Percentiles rank a stretch among this genome's conserved stretches.
phyloP scores from a whole-genome alignment of 2,329 filamentous ascomycete genomes.

The Scopulariopsis brevicaulis region DNA sequence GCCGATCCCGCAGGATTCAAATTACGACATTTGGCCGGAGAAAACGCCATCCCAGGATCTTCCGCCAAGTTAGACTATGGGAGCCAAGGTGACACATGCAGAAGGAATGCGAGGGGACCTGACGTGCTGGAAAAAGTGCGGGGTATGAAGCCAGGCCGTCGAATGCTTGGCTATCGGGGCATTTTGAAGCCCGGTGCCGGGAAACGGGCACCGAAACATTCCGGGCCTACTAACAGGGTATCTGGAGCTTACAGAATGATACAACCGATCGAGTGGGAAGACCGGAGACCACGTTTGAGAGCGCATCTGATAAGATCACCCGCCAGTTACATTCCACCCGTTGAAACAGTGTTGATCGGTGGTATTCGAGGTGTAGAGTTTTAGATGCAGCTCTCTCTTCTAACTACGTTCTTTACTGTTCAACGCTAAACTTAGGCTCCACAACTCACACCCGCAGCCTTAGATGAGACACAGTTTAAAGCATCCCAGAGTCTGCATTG shows the following conservation, averaged over 20 bases:
- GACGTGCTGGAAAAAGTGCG: neutral
- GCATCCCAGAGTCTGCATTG: no score
- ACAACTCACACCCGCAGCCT: no score
- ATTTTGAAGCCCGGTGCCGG: neutral
- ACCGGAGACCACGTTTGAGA: no score
- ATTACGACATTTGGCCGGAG: neutral
- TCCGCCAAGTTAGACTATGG: neutral
- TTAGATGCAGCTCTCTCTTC: no score
- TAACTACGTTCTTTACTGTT: no score
- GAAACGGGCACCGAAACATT: neutral
- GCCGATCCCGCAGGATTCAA: neutral
- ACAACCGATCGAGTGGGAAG: neutral
- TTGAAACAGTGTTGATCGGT: no score
- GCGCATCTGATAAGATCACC: no score
- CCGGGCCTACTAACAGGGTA: no score
- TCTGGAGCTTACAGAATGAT: neutral
- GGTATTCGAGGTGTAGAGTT: no score
- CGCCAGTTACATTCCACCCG: no score
- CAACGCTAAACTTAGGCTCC: neutral
- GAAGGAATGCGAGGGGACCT: neutral
- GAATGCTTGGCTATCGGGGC: neutral
- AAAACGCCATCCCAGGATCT: neutral
- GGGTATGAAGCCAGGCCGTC: neutral
- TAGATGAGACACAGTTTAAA: no score
- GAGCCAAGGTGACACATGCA: neutral